Conservation (phyloP, 179 eudicot genomes). For the Beta lomatogona region DNA sequence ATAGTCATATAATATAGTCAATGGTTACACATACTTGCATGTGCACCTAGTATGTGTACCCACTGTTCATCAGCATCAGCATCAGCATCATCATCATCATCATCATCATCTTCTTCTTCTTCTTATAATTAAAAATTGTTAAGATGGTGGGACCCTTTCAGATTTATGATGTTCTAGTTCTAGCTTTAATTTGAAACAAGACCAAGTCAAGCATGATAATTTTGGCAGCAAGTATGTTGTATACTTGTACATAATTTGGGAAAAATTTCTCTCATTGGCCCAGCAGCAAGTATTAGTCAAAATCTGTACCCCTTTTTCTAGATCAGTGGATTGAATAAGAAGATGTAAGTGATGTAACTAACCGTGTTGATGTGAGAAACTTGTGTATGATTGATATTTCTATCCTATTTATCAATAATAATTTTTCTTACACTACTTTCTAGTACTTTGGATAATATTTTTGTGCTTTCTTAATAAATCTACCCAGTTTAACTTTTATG, state of each 20-base stretch:
- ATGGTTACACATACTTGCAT: constrained; percentile 28
- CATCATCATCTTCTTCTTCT: no score
- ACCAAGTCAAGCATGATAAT: constrained; percentile 33
- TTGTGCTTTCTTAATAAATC: no score
- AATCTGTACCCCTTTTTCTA: constrained; percentile 11
- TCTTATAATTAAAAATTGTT: neutral
- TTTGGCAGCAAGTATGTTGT: neutral
- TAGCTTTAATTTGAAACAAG: constrained; percentile 20
- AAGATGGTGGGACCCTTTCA: constrained; percentile 15
- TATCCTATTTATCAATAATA: neutral
- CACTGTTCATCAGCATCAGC: constrained; percentile 6
- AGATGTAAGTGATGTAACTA: neutral
- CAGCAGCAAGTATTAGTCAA: constrained; percentile 19
- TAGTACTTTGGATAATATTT: no score
- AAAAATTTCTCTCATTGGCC: neutral
- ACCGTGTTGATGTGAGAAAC: neutral
- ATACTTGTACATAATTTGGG: neutral
- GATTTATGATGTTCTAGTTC: constrained; percentile 4
- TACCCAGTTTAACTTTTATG: no score
- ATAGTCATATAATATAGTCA: neutral
- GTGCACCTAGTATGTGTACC: constrained; percentile 22
- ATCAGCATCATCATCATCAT: no score
- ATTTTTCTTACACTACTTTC: no score
- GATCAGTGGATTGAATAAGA: neutral
- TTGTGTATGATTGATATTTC: constrained; percentile 8